Conservation (phyloP, 2,329 filamentous ascomycete species). For the Phialocephala subalpina region DNA sequence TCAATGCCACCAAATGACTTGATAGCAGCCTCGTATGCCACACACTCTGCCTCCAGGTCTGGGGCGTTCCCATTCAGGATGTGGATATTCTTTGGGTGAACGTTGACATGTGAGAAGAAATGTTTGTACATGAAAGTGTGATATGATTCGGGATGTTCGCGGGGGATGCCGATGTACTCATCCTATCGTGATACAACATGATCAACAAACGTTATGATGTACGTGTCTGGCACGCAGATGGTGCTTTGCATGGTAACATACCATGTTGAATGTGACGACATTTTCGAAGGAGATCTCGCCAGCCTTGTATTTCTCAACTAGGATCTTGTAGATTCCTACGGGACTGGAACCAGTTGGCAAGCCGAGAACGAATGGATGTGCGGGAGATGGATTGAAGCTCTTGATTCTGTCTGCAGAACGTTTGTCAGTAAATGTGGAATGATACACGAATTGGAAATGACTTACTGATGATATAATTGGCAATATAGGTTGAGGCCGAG, state of each 20-base stretch:
- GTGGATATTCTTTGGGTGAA: conserved; percentile 83
- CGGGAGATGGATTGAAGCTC: conserved; percentile 74
- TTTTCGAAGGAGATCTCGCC: conserved; percentile 82
- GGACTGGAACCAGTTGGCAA: conserved; percentile 86
- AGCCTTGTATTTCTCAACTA: conserved; percentile 76
- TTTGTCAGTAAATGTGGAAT: conserved; percentile 16
- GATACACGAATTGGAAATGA: conserved; percentile 10
- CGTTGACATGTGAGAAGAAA: conserved; percentile 87
- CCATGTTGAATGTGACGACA: conserved; percentile 94
- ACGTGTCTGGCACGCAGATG: neutral
- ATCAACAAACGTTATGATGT: conserved; percentile 13
- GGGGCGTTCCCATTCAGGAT: conserved; percentile 83
- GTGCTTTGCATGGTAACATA: conserved; percentile 47
- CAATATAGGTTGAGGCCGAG: conserved; percentile 77
- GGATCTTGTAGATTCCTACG: conserved; percentile 77
- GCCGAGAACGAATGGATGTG: conserved; percentile 82
- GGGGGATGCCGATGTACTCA: conserved; percentile 85
- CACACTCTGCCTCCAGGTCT: conserved; percentile 79
- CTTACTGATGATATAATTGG: conserved; percentile 80
- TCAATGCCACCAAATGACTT: conserved; percentile 79
- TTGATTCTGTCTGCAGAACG: conserved; percentile 74
- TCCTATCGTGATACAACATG: conserved; percentile 58
- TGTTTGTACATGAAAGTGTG: conserved; percentile 95
- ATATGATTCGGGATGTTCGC: conserved; percentile 86
- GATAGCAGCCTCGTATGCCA: conserved; percentile 82